These are phyloP conservation scores for Boechera stricta DNA, from an alignment of 345 rosid species.

Conservation along the genomic window DNA sequence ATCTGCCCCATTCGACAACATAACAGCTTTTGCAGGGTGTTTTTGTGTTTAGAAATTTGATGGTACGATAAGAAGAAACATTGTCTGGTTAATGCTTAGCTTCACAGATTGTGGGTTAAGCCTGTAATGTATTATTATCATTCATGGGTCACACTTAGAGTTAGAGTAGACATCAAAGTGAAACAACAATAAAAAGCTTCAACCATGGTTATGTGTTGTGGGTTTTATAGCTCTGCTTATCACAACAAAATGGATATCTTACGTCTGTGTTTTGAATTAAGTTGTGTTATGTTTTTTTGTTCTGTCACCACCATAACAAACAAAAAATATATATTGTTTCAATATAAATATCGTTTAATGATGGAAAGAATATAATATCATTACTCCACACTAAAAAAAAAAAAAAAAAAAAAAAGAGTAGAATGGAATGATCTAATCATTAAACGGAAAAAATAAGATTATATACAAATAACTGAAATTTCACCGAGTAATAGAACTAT, in stretches of 20 bases:
- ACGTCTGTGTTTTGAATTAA: not conserved
- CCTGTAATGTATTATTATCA: slow-evolving; percentile 14
- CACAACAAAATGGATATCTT: not conserved
- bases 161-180: slow-evolving; percentile 3
- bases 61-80: slow-evolving; percentile 13
- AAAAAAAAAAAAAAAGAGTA: too few relatives aligned
- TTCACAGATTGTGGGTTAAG: slow-evolving; percentile 8
- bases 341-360: too few relatives aligned
- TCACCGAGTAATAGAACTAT: too few relatives aligned
- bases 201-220: not conserved
- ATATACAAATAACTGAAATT: too few relatives aligned
- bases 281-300: not conserved
- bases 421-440: too few relatives aligned
- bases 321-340: too few relatives aligned
- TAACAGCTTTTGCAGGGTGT: slow-evolving; percentile 14
- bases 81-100: not conserved
- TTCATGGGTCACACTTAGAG: not conserved
- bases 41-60: slow-evolving; percentile 12
- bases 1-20: slow-evolving; percentile 9
- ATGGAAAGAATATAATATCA: too few relatives aligned
- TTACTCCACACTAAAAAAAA: too few relatives aligned
- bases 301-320: not conserved
- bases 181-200: slow-evolving; percentile 8
- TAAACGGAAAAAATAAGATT: too few relatives aligned
- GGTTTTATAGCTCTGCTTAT: not conserved